A percentile compares a stretch with the other conserved stretches of the same genome.
These are phyloP conservation scores for Aspergillus sparsus DNA, from an alignment of 495 filamentous ascomycete genomes.

Conservation along the genomic window DNA sequence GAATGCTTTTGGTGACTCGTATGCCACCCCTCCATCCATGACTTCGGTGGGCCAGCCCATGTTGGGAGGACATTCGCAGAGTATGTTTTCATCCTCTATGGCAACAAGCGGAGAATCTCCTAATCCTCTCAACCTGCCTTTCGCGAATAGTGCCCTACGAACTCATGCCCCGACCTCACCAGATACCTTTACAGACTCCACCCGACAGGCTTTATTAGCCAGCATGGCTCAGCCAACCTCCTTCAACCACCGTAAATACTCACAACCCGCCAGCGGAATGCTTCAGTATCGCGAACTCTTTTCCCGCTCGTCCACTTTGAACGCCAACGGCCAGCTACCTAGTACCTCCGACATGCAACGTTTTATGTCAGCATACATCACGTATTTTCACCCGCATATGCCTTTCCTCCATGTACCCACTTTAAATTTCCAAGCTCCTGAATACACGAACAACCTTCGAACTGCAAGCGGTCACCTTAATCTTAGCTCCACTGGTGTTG, in stretches of 20 bases:
- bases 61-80: slow-evolving; percentile 53
- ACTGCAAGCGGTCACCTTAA: slow-evolving; percentile 52
- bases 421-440: slow-evolving; percentile 81
- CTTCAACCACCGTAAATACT: slow-evolving; percentile 76
- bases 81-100: slow-evolving; percentile 58
- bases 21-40: slow-evolving; percentile 65
- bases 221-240: slow-evolving; percentile 76
- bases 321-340: slow-evolving; percentile 63
- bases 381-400: slow-evolving; percentile 91
- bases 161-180: slow-evolving; percentile 64
- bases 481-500: slow-evolving; percentile 62
- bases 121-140: slow-evolving; percentile 55
- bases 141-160: slow-evolving; percentile 56
- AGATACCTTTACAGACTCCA: slow-evolving; percentile 91
- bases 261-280: slow-evolving; percentile 62
- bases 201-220: slow-evolving; percentile 79
- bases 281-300: slow-evolving; percentile 46
- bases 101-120: slow-evolving; percentile 58
- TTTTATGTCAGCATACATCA: slow-evolving; percentile 88
- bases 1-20: slow-evolving; percentile 46
- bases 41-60: slow-evolving; percentile 54
- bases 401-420: slow-evolving; percentile 94
- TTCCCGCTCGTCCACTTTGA: slow-evolving; percentile 49
- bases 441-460: slow-evolving; percentile 61
- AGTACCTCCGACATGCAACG: slow-evolving; percentile 91